These are phyloP conservation scores for Dendrocalamus latiflorus DNA, from an alignment of 202 grass and related monocot species.

Conservation along the genomic window DNA sequence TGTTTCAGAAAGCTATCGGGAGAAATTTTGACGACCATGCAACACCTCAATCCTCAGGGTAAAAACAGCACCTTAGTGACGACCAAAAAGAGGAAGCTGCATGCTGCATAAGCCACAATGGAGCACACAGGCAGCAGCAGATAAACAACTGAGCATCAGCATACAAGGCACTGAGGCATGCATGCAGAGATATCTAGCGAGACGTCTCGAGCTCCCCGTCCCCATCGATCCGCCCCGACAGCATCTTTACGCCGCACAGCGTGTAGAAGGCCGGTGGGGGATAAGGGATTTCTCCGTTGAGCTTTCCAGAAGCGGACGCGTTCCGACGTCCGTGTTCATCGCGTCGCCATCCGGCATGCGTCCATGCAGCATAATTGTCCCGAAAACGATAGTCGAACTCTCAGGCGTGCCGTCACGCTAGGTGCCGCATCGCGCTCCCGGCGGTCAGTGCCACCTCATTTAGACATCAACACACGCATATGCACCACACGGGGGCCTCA, in stretches of 20 bases:
- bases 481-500: not conserved
- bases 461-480: not conserved
- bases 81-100: too few relatives aligned
- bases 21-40: not conserved
- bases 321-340: slow-evolving; percentile 6
- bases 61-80: too few relatives aligned
- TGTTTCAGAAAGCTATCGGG: not conserved
- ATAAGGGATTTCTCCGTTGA: too few relatives aligned
- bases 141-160: not conserved
- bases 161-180: not conserved
- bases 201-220: not conserved
- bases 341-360: slow-evolving; percentile 34
- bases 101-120: too few relatives aligned
- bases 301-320: slow-evolving; percentile 25
- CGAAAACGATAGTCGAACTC: slow-evolving; percentile 32
- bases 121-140: not conserved
- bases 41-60: not conserved
- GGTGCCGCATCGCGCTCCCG: slow-evolving; percentile 33
- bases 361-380: slow-evolving; percentile 20
- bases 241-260: too few relatives aligned
- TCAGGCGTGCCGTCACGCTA: slow-evolving; percentile 5
- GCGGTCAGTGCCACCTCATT: slow-evolving; percentile 1
- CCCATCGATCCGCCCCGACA: too few relatives aligned
- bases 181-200: not conserved
- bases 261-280: too few relatives aligned